Evolutionary conservation across 2,329 filamentous ascomycete species (phyloP).

Genomic region (Elsinoe arachidis): DNA sequence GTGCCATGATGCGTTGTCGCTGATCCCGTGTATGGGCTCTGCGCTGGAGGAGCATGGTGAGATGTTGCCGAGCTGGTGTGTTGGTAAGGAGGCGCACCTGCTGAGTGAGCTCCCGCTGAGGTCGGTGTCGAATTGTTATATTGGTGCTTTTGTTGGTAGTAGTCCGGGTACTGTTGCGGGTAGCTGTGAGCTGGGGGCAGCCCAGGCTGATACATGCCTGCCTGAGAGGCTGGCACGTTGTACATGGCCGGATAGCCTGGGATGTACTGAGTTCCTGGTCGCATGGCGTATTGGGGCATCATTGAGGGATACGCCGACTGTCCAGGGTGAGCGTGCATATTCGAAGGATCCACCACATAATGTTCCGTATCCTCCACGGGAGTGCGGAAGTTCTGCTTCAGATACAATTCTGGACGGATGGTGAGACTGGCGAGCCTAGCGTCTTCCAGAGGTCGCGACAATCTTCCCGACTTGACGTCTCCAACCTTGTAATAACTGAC

Average conservation of each 20-base stretch:
- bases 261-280: conserved; percentile 24
- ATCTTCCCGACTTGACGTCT: conserved; percentile 58
- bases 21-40: background rate
- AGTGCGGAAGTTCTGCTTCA: conserved; percentile 33
- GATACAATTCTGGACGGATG: conserved; percentile 29
- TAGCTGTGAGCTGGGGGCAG: conserved; percentile 17
- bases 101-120: conserved; percentile 18
- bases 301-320: conserved; percentile 18
- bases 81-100: conserved; percentile 21
- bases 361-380: conserved; percentile 31
- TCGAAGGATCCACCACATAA: conserved; percentile 28
- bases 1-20: background rate
- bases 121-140: conserved; percentile 19
- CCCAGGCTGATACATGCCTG: conserved; percentile 22
- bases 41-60: conserved; percentile 2
- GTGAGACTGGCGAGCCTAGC: conserved; percentile 31
- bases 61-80: background rate
- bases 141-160: conserved; percentile 1
- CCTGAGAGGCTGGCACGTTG: conserved; percentile 20
- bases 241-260: conserved; percentile 25
- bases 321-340: conserved; percentile 27
- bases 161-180: background rate
- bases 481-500: conserved; percentile 82
- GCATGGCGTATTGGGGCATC: conserved; percentile 25
- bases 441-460: conserved; percentile 52